These are phyloP conservation scores for Pyrenophora graminea DNA, from an alignment of 2,329 filamentous ascomycete species.

Conservation along the genomic window DNA sequence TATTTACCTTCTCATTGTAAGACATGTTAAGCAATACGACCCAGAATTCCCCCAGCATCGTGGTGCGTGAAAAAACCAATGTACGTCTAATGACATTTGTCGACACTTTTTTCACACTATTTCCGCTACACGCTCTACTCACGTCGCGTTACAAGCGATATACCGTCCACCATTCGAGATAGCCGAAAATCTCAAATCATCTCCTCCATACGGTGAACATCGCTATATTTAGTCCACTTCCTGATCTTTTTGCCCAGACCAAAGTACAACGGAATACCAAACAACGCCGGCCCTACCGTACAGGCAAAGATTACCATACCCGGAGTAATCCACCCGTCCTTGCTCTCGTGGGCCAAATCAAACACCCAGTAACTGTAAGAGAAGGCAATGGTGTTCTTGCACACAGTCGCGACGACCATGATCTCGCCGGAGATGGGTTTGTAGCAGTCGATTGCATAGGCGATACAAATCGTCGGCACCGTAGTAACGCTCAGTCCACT, in stretches of 20 bases:
- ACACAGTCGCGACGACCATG: constrained; percentile 51
- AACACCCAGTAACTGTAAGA: constrained; percentile 51
- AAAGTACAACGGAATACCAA: constrained; percentile 50
- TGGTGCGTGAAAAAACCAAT: no score
- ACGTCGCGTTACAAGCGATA: no score
- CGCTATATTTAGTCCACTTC: constrained; percentile 41
- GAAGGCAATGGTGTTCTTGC: constrained; percentile 53
- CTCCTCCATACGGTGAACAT: constrained; percentile 24
- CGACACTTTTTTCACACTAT: no score
- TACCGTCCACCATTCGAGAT: no score
- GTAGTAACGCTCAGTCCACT: constrained; percentile 49
- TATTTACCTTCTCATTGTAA: no score
- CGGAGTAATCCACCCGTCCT: constrained; percentile 47
- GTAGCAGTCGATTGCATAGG: constrained; percentile 54
- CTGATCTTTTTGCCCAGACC: constrained; percentile 49
- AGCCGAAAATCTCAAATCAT: not conserved
- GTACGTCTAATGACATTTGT: no score
- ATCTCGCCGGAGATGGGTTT: constrained; percentile 54
- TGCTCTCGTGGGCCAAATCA: constrained; percentile 40
- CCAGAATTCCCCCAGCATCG: no score
- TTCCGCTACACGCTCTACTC: no score
- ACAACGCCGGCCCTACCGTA: constrained; percentile 45
- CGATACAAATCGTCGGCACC: constrained; percentile 50
- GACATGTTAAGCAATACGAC: no score
- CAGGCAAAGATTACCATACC: constrained; percentile 53